phyloP scores from a whole-genome alignment of 2,329 filamentous ascomycete genomes.

The Coniochaeta hoffmannii region DNA sequence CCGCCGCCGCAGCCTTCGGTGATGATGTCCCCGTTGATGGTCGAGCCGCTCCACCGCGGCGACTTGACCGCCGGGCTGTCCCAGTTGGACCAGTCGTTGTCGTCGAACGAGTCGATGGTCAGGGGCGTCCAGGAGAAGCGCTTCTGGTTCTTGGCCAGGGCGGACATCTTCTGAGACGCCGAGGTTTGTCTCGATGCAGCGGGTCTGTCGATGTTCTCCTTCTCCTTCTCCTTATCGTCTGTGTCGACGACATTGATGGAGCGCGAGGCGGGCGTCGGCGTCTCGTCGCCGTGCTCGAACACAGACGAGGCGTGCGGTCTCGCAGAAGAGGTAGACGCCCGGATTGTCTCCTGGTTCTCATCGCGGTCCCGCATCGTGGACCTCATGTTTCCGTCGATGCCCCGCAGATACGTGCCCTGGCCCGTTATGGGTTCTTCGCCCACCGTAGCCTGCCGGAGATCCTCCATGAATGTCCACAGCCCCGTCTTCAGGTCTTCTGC shows the following conservation, averaged over 20 bases:
- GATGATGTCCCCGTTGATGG: conserved; percentile 41
- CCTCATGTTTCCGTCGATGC: conserved; percentile 26
- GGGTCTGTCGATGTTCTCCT: conserved; percentile 14
- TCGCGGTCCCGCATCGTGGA: conserved; percentile 16
- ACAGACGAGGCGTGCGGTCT: conserved; percentile 34
- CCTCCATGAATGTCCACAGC: conserved; percentile 90
- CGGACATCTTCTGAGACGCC: conserved; percentile 16
- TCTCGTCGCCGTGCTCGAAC: conserved; percentile 25
- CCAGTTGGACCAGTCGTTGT: conserved; percentile 60
- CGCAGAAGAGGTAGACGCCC: conserved; percentile 26
- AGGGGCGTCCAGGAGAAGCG: conserved; percentile 55
- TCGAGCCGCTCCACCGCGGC: conserved; percentile 58
- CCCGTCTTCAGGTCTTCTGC: conserved; percentile 85
- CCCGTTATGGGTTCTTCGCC: conserved; percentile 80
- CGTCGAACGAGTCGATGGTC: conserved; percentile 48
- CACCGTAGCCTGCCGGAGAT: conserved; percentile 89
- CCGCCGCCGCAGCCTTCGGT: conserved; percentile 32
- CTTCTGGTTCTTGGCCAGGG: conserved; percentile 35
- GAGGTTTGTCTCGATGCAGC: conserved; percentile 18
- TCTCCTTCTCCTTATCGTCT: conserved; percentile 6
- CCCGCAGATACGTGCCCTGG: conserved; percentile 17
- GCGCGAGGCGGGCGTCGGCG: conserved; percentile 14
- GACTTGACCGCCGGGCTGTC: conserved; percentile 47
- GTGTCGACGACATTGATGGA: conserved; percentile 1
- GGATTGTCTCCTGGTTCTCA: conserved; percentile 39